Base-by-base conservation (phyloP, 2,329 filamentous ascomycete genomes). In the Coniochaeta sp. region DNA sequence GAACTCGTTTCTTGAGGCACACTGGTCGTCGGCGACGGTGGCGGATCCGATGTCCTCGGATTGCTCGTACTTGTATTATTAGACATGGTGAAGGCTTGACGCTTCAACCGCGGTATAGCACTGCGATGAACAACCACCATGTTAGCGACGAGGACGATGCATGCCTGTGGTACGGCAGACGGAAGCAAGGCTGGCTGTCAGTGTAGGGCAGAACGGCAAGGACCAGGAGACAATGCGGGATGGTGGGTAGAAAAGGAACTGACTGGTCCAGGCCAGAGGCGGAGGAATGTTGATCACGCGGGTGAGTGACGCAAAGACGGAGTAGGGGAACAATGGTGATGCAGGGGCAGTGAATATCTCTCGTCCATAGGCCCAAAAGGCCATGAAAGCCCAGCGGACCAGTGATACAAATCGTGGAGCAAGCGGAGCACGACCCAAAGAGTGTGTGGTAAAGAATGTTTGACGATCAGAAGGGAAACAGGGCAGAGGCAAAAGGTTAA, bases 81-180 rank as follows among this genome's bases (percentile, higher is more conserved):
- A 38, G 62, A 63, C 65, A 68, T 68, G 53, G 53, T 54, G 58
- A 65, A 61, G 48, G 51, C 47, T 48, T 58, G 55, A 49, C 60
- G 62, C 53, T 53, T 59, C 33, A 65, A 53, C 54, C 60, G 53
- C 27, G 61, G 60, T 28, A 55, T 53, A 24, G 52, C 54, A 51
- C 63, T 67, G 50, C 53, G 54, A 26, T 53, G 48, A 38, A 53
- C 50, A 20, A 51, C n/a, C n/a, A n/a, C 49, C 63, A 63, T 67
- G 57, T 67, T 58, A 67, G 64, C 56, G 38, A 52, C 40, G 30
- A 45, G 9, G 45, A 48, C 45, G 7, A 31, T 48, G 26, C 45
- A 48, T 48, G 9, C 14, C 12, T n/a, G n/a, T 30, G 14, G 26
- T 48, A 22, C 28, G 49, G 24, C 22, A 48, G 20, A 26, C n/a